Base-by-base conservation (phyloP, 2,329 filamentous ascomycete genomes). In the Penicillium sp. region DNA sequence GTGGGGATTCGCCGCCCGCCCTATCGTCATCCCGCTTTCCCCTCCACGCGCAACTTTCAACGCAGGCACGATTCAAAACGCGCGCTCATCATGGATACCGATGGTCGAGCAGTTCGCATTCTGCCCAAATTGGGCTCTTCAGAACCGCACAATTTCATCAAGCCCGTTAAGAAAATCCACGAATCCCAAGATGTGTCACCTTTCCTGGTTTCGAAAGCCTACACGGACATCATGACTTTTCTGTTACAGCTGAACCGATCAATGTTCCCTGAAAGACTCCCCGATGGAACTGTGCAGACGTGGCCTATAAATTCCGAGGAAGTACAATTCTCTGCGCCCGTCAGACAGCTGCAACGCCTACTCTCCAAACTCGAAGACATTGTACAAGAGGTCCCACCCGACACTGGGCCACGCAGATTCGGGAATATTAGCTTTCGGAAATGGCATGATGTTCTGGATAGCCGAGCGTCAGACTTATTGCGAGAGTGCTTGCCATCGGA, bases 361-460 rank as follows among this genome's bases (percentile, higher is more conserved):
- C 69, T 97, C 11, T 67, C 73, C 4, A 77, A 73, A 33, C 71
- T 94, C 10, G 78, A 80, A 36, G 68, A 68, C 7, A 76, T 94
- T 34, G 79, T 95, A 35, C 79, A 84, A 11, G 81, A 90, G 58
- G 86, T 82, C 1, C 91, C 90, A 1, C 91, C 91, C 1, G 86
- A 94, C 56, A 80, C 81, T 5, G 90, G 90, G 10, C 90, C 91
- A 13, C 77, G 91, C 37, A 78, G 93, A 47, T 98, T 97, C 62
- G 93, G 93, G 21, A 98, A 98, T 62, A 73, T 87, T 31, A 91
- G 86, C 57, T 98, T 95, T 65, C 78, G 90, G 19, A 86, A 75
- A 51, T 98, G 93, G 91, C 79, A 84, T 62, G 71, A 77, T 33
- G 67, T 89, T 19, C 72, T 93, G 9, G 80, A 83, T 51, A 75